A percentile compares a stretch with the other conserved stretches of the same genome.
Conservation (phyloP, 768 basidiomycete species). For the Suillus ampliporus region DNA sequence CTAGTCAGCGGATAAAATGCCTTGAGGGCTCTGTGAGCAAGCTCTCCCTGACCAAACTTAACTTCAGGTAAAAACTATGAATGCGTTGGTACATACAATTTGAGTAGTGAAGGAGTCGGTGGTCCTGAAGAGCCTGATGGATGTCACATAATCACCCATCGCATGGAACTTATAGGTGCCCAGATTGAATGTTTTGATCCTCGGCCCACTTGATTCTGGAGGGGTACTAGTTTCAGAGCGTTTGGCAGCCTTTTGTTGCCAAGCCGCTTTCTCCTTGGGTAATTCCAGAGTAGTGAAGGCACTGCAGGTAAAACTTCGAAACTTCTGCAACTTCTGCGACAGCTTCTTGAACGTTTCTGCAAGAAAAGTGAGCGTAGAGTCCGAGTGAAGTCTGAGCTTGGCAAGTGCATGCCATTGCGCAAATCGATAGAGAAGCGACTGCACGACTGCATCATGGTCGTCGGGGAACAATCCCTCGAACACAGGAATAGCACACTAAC, state of each 20-base stretch:
- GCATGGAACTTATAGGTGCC: constrained; percentile 33
- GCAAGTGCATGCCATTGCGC: constrained; percentile 25
- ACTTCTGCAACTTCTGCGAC: constrained; percentile 23
- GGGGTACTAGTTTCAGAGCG: not conserved
- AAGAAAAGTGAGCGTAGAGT: constrained; percentile 25
- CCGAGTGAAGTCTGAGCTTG: constrained; percentile 40
- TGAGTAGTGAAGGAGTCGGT: constrained; percentile 28
- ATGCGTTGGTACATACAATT: constrained; percentile 18
- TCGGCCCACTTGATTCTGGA: not conserved
- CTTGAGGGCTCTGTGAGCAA: too few relatives aligned
- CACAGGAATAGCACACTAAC: constrained; percentile 36
- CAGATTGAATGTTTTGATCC: constrained; percentile 23
- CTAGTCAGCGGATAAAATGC: not conserved
- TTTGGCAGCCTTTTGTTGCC: constrained; percentile 18
- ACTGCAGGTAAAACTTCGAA: constrained; percentile 27
- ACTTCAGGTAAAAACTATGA: not conserved
- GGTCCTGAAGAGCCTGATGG: constrained; percentile 31
- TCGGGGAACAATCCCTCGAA: constrained; percentile 34
- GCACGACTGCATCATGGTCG: constrained; percentile 7
- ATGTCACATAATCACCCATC: constrained; percentile 22
- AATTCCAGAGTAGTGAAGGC: constrained; percentile 35
- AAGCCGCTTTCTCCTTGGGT: constrained; percentile 31
- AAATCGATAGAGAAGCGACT: too few relatives aligned
- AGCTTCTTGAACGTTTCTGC: constrained; percentile 25
- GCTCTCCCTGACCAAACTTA: too few relatives aligned